Percentiles rank a stretch among this genome's conserved stretches.
Conservation (phyloP, 202 grass and related monocot species). For the Bolboschoenoplectus hybrid region DNA sequence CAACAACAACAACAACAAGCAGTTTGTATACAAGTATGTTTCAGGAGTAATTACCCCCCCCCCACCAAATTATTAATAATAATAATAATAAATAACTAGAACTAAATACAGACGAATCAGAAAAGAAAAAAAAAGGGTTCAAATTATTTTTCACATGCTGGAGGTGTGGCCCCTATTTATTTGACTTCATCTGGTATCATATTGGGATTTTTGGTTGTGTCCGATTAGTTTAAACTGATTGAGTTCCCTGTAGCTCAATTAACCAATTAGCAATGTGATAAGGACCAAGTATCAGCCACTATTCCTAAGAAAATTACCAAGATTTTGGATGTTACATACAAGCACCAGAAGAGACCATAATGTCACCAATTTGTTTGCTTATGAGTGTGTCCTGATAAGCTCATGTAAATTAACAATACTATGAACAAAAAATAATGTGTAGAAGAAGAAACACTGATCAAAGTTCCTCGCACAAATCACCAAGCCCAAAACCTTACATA, state of each 20-base stretch:
- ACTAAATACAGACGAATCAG: too few species aligned
- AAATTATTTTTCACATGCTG: neutral
- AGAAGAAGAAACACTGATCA: neutral
- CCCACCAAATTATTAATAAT: too few species aligned
- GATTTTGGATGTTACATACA: neutral
- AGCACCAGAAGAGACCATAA: neutral
- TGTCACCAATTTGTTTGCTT: neutral
- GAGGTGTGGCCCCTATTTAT: neutral
- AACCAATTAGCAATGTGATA: neutral
- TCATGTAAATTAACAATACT: neutral
- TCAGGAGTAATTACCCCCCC: neutral
- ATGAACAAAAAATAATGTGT: neutral
- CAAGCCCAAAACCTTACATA: neutral
- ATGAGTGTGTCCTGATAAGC: neutral
- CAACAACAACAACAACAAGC: slow-evolving; percentile 23
- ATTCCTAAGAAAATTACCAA: neutral
- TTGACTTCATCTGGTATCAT: slow-evolving; percentile 7
- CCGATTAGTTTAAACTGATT: neutral
- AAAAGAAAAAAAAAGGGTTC: neutral
- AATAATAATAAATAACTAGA: neutral
- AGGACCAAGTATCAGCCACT: neutral
- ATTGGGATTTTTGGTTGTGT: neutral
- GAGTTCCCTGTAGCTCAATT: neutral
- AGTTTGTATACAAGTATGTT: slow-evolving; percentile 26
- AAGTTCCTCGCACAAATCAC: neutral